These are phyloP conservation scores for Malassezia furfur DNA, from an alignment of 1,284 basidiomycete genomes.

Conservation along the genomic window DNA sequence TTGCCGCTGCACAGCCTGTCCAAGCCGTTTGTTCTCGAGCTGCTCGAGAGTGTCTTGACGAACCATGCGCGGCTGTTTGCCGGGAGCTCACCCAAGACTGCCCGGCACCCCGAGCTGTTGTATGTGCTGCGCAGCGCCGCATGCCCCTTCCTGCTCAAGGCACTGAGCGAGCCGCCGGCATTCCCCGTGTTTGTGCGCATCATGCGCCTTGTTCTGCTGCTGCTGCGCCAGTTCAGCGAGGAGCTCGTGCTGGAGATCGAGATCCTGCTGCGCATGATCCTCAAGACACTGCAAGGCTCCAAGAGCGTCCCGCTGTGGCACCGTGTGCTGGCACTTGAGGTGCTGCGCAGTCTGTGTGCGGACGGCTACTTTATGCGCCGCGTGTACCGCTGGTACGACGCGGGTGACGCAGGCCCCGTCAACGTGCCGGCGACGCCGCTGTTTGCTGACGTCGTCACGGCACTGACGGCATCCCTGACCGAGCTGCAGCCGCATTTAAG, in stretches of 20 bases:
- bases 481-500: conserved; percentile 23
- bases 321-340: conserved; percentile 40
- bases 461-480: conserved; percentile 19
- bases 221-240: conserved; percentile 78
- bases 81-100: neutral
- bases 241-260: conserved; percentile 52
- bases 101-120: conserved; percentile 63
- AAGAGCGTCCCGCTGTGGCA: conserved; percentile 28
- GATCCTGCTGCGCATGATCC: conserved; percentile 42
- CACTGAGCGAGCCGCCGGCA: conserved; percentile 60
- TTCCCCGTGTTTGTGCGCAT: conserved; percentile 84
- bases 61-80: conserved; percentile 78
- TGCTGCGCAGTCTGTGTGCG: conserved; percentile 33
- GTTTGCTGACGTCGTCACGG: conserved; percentile 31
- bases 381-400: conserved; percentile 32
- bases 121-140: conserved; percentile 76
- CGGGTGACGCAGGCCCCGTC: conserved; percentile 4
- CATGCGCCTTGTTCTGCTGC: conserved; percentile 80
- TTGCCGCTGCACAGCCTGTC: conserved; percentile 74
- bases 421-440: conserved; percentile 17
- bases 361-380: conserved; percentile 36
- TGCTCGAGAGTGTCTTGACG: conserved; percentile 91
- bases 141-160: conserved; percentile 76
- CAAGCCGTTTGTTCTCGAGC: conserved; percentile 85
- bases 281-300: conserved; percentile 20